Evolutionary conservation across 176 grass and related monocot genomes (phyloP).

Genomic region (Oryza meridionalis): DNA sequence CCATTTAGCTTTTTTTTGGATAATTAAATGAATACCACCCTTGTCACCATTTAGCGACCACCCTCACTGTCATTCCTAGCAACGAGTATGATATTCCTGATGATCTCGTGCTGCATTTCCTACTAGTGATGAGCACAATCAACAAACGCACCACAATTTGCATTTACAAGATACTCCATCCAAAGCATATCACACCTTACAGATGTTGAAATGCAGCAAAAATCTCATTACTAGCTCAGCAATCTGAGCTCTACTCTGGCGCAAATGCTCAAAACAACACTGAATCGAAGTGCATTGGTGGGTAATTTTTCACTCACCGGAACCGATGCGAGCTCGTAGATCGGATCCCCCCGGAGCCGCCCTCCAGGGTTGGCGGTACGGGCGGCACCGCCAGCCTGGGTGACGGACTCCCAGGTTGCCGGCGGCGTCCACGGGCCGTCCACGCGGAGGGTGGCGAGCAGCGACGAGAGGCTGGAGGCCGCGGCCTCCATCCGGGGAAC

Average conservation of each 20-base stretch:
- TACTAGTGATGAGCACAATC: neutral
- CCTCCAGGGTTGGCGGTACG: constrained; percentile 19
- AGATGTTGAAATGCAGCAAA: neutral
- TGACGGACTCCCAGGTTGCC: constrained; percentile 67
- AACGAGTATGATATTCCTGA: constrained; percentile 1
- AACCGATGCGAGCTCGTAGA: constrained; percentile 66
- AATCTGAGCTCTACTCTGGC: neutral
- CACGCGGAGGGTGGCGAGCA: constrained; percentile 66
- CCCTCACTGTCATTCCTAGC: neutral
- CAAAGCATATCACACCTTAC: neutral
- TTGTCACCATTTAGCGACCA: neutral
- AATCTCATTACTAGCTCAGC: neutral
- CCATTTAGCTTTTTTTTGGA: neutral
- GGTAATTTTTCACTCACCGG: constrained; percentile 54
- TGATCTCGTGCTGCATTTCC: neutral
- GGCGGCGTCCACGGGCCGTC: constrained; percentile 59
- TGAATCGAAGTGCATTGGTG: neutral
- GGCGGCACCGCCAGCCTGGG: constrained; percentile 41
- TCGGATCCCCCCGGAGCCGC: constrained; percentile 36
- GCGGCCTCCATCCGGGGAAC: constrained; percentile 59
- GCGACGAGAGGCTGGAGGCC: constrained; percentile 69
- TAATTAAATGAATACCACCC: no score
- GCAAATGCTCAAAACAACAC: neutral
- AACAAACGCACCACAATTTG: neutral
- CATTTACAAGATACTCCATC: constrained; percentile 4